Base-by-base conservation (phyloP, 805 yeast species). In the Ogataea pilisensis region DNA sequence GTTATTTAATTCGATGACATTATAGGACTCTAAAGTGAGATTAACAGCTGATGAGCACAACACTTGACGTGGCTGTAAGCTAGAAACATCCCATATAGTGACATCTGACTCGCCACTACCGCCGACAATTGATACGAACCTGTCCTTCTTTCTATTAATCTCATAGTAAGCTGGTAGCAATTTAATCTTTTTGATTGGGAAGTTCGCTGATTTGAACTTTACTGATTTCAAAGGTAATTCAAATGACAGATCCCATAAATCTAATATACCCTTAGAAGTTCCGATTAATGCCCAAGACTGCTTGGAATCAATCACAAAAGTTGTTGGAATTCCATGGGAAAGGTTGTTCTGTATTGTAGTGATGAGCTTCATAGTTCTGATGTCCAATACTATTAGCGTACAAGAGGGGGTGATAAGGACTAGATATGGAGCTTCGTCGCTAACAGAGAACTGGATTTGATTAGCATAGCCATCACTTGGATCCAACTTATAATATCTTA, bases 241-340 rank as follows among this genome's bases (percentile, higher is more conserved):
- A 57, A 88, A 86, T 39, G 95, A 66, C 27, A 85, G 49, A 58
- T 89, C 96, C 95, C 96, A 89, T 13, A 91, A 61, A 47, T 79
- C 80, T 24, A 93, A 56, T 1, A 82, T 65, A 1, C 97, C 97
- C 30, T 73, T 74, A 0, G 75, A 65, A 0, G 96, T 86, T 0
- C 96, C 97, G 2, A 83, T 56, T 8, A 86, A 58, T 1, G 86
- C 57, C 87, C 96, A 87, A 5, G 73, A 64, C 28, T 56, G 60
- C 13, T 69, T 63, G 0, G 64, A 59, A 39, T 82, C 84, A 18
- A 84, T 61, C 1, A 76, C 69, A 52, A 88, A 76, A 14, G 82
- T 63, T 0, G 80, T 73, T 0, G 82, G 74, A 2, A 76, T 63
- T 0, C 98, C 99, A 63, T 80, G 82, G 2, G 71, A 62, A 0